Conservation (phyloP, 345 rosid species). For the Aquilaria sinensis region DNA sequence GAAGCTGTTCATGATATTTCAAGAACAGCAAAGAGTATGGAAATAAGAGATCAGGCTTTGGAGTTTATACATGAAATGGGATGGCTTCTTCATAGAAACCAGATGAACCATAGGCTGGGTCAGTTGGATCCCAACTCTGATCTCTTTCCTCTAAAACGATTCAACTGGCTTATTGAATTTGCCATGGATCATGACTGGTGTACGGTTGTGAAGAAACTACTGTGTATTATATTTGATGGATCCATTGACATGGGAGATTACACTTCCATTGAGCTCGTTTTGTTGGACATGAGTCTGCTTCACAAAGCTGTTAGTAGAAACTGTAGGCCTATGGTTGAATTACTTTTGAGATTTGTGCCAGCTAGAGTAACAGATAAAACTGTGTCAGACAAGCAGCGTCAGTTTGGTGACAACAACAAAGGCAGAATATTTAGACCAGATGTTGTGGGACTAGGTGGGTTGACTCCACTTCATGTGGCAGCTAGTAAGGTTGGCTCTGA, state of each 20-base stretch:
- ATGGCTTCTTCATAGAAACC: conserved; percentile 68
- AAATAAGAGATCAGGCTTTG: conserved; percentile 45
- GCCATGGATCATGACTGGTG: conserved; percentile 74
- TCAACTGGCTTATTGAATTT: conserved; percentile 61
- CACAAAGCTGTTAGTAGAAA: conserved; percentile 59
- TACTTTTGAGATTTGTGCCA: conserved; percentile 43
- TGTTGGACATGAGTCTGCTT: conserved; percentile 51
- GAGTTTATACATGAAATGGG: conserved; percentile 70
- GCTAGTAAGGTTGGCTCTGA: conserved; percentile 55
- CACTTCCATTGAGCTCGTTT: conserved; percentile 32
- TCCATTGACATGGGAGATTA: conserved; percentile 35
- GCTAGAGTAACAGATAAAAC: conserved; percentile 18
- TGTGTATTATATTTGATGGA: conserved; percentile 39
- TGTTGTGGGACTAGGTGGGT: conserved; percentile 47
- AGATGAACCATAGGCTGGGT: conserved; percentile 25
- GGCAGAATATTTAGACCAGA: conserved; percentile 40
- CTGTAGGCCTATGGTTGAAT: conserved; percentile 45
- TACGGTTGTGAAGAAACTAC: conserved; percentile 56
- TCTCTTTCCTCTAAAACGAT: conserved; percentile 42
- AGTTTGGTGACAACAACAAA: conserved; percentile 7
- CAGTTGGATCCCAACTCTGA: conserved; percentile 25
- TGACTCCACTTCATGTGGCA: conserved; percentile 76
- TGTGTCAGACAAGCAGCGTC: conserved; percentile 20
- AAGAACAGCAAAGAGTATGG: conserved; percentile 22
- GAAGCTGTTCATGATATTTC: conserved; percentile 17